phyloP scores from a whole-genome alignment of 2,329 filamentous ascomycete species.

The Alternaria triticina region DNA sequence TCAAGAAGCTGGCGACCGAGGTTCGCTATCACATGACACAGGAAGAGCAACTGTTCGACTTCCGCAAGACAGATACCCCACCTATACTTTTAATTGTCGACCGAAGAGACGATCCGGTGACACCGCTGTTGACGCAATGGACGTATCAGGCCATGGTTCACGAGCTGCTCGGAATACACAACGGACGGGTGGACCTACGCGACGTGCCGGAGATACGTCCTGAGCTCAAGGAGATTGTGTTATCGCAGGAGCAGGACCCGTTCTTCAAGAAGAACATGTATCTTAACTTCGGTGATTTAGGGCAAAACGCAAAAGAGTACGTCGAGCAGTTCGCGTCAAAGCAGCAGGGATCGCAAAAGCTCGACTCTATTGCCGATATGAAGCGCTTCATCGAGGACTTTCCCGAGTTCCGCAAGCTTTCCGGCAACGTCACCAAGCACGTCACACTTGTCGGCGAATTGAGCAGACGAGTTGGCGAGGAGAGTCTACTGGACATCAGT shows the following conservation, averaged over 20 bases:
- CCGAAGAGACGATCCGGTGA: conserved; percentile 91
- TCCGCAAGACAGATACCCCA: conserved; percentile 90
- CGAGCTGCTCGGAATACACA: conserved; percentile 89
- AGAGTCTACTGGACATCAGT: conserved; percentile 92
- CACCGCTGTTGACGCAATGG: conserved; percentile 94
- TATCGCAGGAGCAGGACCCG: conserved; percentile 95
- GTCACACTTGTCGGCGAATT: conserved; percentile 95
- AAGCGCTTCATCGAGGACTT: conserved; percentile 99
- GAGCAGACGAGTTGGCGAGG: conserved; percentile 82
- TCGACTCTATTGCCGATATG: conserved; percentile 98
- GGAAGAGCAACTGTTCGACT: conserved; percentile 96
- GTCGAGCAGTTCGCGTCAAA: conserved; percentile 98
- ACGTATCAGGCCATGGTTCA: conserved; percentile 99
- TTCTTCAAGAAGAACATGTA: conserved; percentile 99
- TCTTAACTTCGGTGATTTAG: conserved; percentile 93
- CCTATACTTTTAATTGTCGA: conserved; percentile 91
- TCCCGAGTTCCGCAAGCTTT: conserved; percentile 94
- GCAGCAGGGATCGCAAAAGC: conserved; percentile 94
- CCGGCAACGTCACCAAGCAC: conserved; percentile 97
- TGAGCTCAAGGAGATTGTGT: conserved; percentile 90
- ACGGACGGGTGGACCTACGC: conserved; percentile 89
- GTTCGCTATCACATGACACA: conserved; percentile 92
- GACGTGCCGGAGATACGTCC: conserved; percentile 83
- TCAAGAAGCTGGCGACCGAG: conserved; percentile 92
- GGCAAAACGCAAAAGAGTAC: conserved; percentile 97